Percentiles rank a stretch among this genome's conserved stretches.
Conservation (phyloP, 2,329 filamentous ascomycete species). For the Acephala macrosclerotiorum region DNA sequence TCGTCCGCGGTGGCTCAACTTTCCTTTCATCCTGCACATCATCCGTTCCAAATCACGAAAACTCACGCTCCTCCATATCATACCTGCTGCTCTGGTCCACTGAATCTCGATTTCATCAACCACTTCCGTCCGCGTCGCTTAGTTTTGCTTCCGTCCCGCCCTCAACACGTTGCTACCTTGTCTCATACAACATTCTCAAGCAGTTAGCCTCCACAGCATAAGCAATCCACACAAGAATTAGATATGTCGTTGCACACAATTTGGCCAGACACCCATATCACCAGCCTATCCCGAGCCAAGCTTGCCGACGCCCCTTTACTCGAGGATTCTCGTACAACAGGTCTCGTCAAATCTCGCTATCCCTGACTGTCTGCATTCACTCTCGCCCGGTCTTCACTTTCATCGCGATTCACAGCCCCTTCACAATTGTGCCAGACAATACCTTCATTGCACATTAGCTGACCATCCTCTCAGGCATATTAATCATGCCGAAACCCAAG, state of each 20-base stretch:
- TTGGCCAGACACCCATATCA: too few species aligned
- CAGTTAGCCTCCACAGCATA: neutral
- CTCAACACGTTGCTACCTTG: neutral
- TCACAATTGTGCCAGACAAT: neutral
- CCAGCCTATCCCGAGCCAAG: neutral
- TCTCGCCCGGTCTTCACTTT: neutral
- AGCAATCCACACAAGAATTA: neutral
- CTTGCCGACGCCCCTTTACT: neutral
- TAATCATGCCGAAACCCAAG: slow-evolving; percentile 35
- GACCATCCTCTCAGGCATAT: slow-evolving; percentile 17
- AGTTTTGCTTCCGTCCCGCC: neutral
- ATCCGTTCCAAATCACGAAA: too few species aligned
- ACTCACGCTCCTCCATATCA: too few species aligned
- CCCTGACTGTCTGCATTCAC: neutral
- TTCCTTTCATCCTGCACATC: neutral
- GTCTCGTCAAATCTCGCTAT: neutral
- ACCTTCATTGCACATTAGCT: neutral
- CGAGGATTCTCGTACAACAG: neutral
- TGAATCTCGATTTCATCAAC: too few species aligned
- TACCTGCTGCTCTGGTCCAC: too few species aligned
- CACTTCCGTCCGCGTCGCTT: neutral
- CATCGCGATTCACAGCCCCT: neutral
- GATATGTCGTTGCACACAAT: too few species aligned
- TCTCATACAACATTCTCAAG: neutral
- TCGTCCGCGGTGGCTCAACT: neutral